phyloP scores from a whole-genome alignment of 345 rosid species.

The Cardamine occulta region DNA sequence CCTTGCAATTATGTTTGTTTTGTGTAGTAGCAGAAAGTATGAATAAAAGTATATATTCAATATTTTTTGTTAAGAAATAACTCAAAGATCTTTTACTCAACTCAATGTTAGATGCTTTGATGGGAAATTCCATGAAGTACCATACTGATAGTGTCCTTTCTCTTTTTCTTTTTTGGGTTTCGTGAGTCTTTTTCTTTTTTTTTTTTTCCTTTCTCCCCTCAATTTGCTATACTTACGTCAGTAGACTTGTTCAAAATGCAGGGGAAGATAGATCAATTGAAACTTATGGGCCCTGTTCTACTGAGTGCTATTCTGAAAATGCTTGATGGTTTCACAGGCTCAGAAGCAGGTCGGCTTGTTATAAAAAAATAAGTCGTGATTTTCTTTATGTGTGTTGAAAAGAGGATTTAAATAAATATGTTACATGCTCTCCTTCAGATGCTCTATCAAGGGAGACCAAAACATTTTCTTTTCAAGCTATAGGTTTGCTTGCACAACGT shows the following conservation, averaged over 20 bases:
- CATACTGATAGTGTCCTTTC: constrained; percentile 16
- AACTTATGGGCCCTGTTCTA: constrained; percentile 94
- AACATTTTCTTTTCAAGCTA: constrained; percentile 84
- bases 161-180: constrained; percentile 16
- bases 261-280: constrained; percentile 85
- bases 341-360: constrained; percentile 67
- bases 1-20: constrained; percentile 30
- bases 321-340: constrained; percentile 74
- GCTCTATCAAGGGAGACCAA: constrained; percentile 71
- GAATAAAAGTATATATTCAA: neutral
- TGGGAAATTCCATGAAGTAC: constrained; percentile 1
- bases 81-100: constrained; percentile 23
- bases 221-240: constrained; percentile 22
- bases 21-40: constrained; percentile 10
- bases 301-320: constrained; percentile 79
- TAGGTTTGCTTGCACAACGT: constrained; percentile 90
- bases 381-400: constrained; percentile 6
- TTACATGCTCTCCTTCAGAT: constrained; percentile 52
- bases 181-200: neutral
- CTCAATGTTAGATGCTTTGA: constrained; percentile 17
- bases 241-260: constrained; percentile 43
- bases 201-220: neutral
- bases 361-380: neutral
- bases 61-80: neutral
- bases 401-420: constrained; percentile 15